Conservation (phyloP, 2,329 filamentous ascomycete species). For the Metarhizium robertsii region DNA sequence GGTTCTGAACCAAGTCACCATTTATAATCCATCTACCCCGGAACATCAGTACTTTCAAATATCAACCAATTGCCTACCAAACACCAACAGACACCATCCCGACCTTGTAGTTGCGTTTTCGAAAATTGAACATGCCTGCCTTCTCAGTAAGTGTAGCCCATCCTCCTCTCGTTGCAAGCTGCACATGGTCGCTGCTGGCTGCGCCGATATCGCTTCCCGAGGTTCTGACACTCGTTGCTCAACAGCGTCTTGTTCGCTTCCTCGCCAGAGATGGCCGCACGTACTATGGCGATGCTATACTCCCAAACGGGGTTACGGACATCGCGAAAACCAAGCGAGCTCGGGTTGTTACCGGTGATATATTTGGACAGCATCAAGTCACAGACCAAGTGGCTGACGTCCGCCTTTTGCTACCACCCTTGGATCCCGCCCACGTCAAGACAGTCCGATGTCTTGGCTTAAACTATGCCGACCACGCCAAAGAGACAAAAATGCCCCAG, state of each 20-base stretch:
- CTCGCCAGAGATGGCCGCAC: constrained; percentile 59
- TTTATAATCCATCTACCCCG: too few species aligned
- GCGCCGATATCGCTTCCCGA: too few species aligned
- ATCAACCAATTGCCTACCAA: too few species aligned
- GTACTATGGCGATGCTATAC: constrained; percentile 67
- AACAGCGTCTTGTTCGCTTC: constrained; percentile 63
- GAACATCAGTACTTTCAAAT: too few species aligned
- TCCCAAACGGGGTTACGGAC: constrained; percentile 50
- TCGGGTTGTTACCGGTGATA: constrained; percentile 52
- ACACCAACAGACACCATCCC: too few species aligned
- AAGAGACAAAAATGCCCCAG: constrained; percentile 58
- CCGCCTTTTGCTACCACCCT: constrained; percentile 49
- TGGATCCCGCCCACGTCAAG: constrained; percentile 51
- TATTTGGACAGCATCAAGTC: constrained; percentile 54
- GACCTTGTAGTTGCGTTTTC: too few species aligned
- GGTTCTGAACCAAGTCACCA: too few species aligned
- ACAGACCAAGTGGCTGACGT: constrained; percentile 52
- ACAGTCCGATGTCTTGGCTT: constrained; percentile 62
- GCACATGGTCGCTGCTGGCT: neutral
- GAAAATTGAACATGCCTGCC: neutral
- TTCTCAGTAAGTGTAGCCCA: neutral
- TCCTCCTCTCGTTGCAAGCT: neutral
- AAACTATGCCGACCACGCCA: constrained; percentile 64
- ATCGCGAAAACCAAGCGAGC: constrained; percentile 52
- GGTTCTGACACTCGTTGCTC: neutral